Evolutionary conservation across 2,329 filamentous ascomycete species (phyloP), one percentile per base, ranked within the genome.

Genomic region (Penicillium sp.): DNA sequence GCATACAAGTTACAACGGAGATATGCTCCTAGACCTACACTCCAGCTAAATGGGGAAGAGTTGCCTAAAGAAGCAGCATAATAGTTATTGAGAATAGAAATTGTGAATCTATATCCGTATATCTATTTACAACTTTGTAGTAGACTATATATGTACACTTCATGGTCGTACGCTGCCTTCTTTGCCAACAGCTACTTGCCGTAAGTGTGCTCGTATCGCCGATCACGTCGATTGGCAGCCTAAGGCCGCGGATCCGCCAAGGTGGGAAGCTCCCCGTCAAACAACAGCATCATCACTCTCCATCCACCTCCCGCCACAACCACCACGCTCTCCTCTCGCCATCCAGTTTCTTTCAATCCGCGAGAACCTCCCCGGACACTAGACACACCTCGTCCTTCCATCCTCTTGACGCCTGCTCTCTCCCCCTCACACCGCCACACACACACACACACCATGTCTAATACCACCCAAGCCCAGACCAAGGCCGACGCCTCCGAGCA

Each of bases 381-480:
- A 43, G 31, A 41, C 14, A 46, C 27, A 35, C n/a, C 18, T 35
- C 16, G 31, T 39, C 36, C 55, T 41, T 44, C 46, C 16, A 52
- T 18, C 56, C 58, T 24, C 27, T 56, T 50, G 36, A 56, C 41
- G 16, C 33, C 49, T 50, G 46, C 40, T 35, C 24, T 39, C 50
- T 35, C 43, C 41, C 49, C 18, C 27, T 43, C 61, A 44, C 47
- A 43, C 60, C 54, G 24, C 47, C 46, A 46, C 60, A 52, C 27
- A 35, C 11, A n/a, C 22, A 52, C 40, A 35, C 11, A n/a, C 69
- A 75, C 54, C 61, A 85, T 85, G 82, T 83, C 83, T 59, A 75
- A 72, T 64, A 61, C 73, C 60, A 69, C 69, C 39, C 66, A 70
- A 55, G 47, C 67, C 58, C 66, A 77, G 60, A 70, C 69, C 61